These are phyloP conservation scores for Barnettozyma hawaiiensis DNA, from an alignment of 1,139 yeast genomes.

Conservation along the genomic window DNA sequence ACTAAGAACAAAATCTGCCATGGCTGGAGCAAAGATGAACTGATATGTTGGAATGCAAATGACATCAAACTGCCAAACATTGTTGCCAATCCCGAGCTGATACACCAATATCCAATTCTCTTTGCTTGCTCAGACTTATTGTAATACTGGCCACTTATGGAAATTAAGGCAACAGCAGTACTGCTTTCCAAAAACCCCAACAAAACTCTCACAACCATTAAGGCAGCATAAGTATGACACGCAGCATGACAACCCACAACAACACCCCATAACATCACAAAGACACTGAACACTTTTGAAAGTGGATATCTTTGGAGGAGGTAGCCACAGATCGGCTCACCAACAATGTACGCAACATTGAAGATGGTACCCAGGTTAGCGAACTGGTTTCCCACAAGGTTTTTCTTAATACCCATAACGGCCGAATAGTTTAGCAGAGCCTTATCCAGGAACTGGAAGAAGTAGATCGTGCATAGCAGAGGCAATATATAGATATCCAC, in stretches of 20 bases:
- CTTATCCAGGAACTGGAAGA: conserved; percentile 43
- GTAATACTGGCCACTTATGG: conserved; percentile 52
- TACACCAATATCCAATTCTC: conserved; percentile 47
- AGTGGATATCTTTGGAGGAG: conserved; percentile 49
- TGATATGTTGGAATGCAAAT: conserved; percentile 36
- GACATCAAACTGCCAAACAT: conserved; percentile 52
- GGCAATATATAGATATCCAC: conserved; percentile 27
- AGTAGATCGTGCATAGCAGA: conserved; percentile 36
- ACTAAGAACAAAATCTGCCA: conserved; percentile 42
- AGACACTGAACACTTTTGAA: conserved; percentile 43
- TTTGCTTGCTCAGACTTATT: conserved; percentile 46
- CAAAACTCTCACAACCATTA: conserved; percentile 44
- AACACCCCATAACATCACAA: conserved; percentile 47
- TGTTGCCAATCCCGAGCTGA: conserved; percentile 47
- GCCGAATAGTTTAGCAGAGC: conserved; percentile 42
- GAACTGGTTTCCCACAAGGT: conserved; percentile 30
- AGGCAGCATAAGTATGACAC: conserved; percentile 42
- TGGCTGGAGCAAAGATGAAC: conserved; percentile 22
- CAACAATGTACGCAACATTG: conserved; percentile 22
- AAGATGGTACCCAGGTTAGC: conserved; percentile 25
- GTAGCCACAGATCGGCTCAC: conserved; percentile 24
- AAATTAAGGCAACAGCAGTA: conserved; percentile 54
- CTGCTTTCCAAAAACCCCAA: conserved; percentile 54
- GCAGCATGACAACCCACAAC: conserved; percentile 48
- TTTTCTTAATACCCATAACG: conserved; percentile 44